Conservation (phyloP, 768 basidiomycete species). For the Auricularia auricula-judae region DNA sequence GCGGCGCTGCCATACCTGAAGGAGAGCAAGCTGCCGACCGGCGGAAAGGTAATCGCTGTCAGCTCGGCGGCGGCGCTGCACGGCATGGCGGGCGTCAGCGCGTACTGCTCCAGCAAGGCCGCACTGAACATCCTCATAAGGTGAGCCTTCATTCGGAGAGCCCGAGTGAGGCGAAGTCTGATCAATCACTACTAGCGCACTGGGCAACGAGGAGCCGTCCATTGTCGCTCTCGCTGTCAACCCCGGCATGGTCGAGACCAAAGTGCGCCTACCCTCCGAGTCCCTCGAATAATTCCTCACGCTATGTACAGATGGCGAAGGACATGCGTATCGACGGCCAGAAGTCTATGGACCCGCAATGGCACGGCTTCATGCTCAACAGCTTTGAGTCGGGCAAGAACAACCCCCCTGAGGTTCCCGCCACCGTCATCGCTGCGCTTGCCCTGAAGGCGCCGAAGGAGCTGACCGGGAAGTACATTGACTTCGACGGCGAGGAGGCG, state of each 20-base stretch:
- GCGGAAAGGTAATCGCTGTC: conserved; percentile 66
- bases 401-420: conserved; percentile 61
- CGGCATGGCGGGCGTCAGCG: conserved; percentile 59
- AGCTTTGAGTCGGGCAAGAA: conserved; percentile 55
- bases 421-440: conserved; percentile 68
- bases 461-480: conserved; percentile 67
- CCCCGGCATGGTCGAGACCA: conserved; percentile 82
- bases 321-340: conserved; percentile 38
- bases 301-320: conserved; percentile 53
- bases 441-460: conserved; percentile 48
- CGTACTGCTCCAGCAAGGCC: conserved; percentile 78
- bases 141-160: conserved; percentile 22
- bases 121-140: conserved; percentile 80
- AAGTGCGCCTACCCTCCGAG: conserved; percentile 31
- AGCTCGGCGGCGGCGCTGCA: conserved; percentile 78
- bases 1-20: conserved; percentile 60
- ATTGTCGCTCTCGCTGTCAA: conserved; percentile 67
- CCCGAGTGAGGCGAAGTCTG: background rate
- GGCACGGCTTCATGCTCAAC: conserved; percentile 46
- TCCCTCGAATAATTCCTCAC: background rate
- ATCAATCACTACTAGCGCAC: conserved; percentile 39
- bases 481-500: conserved; percentile 67
- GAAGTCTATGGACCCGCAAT: conserved; percentile 40
- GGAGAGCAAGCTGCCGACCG: conserved; percentile 28
- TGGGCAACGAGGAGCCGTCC: conserved; percentile 74